phyloP scores from a whole-genome alignment of 176 grass and related monocot species.

The Coix lacrymajobi region DNA sequence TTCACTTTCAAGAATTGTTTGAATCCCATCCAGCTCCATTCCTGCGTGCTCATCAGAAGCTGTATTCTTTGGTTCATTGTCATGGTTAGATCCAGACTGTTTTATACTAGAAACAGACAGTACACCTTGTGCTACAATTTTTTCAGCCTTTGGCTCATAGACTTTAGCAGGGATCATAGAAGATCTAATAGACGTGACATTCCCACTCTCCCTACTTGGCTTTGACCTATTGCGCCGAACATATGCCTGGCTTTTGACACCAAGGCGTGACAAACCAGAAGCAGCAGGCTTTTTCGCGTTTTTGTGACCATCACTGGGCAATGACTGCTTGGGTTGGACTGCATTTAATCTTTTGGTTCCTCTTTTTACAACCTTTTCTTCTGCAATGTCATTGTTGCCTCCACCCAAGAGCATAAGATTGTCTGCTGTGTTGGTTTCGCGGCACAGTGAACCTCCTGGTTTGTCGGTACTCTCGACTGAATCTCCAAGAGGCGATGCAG shows the following conservation, averaged over 20 bases:
- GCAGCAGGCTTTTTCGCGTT: slow-evolving; percentile 61
- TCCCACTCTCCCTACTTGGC: slow-evolving; percentile 32
- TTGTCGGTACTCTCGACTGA: slow-evolving; percentile 78
- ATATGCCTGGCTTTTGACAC: slow-evolving; percentile 49
- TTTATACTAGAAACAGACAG: slow-evolving; percentile 40
- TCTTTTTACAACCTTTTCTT: slow-evolving; percentile 53
- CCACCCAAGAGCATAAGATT: slow-evolving; percentile 83
- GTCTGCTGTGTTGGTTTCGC: slow-evolving; percentile 66
- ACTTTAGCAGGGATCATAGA: slow-evolving; percentile 7
- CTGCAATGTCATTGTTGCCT: slow-evolving; percentile 43
- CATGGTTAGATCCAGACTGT: slow-evolving; percentile 20
- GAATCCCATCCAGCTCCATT: slow-evolving; percentile 31
- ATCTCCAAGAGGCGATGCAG: slow-evolving; percentile 67
- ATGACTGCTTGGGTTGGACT: slow-evolving; percentile 41
- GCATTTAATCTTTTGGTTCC: slow-evolving; percentile 56
- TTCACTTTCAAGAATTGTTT: slow-evolving; percentile 11
- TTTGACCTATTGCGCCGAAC: slow-evolving; percentile 54
- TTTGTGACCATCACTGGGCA: slow-evolving; percentile 37
- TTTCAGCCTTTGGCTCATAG: slow-evolving; percentile 31
- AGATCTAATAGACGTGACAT: slow-evolving; percentile 41
- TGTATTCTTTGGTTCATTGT: slow-evolving; percentile 16
- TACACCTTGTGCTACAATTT: slow-evolving; percentile 10
- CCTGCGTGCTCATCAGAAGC: slow-evolving; percentile 32
- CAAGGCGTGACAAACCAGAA: slow-evolving; percentile 60
- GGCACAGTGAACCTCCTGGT: slow-evolving; percentile 48